Conservation (phyloP, 345 rosid species). For the Eucalyptus leucophloia region DNA sequence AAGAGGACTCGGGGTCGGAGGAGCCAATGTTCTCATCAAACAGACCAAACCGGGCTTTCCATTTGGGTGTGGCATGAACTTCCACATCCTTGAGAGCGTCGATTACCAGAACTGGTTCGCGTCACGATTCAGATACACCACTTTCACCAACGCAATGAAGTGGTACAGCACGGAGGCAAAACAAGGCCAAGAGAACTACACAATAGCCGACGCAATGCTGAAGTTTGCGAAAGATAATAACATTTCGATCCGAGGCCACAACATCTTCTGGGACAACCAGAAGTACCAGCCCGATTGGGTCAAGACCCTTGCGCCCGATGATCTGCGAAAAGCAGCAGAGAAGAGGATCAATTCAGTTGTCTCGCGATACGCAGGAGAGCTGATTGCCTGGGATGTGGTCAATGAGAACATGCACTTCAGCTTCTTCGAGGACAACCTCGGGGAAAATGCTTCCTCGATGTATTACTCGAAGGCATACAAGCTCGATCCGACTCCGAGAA, state of each 20-base stretch:
- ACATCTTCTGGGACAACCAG: conserved; percentile 63
- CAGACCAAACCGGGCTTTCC: conserved; percentile 40
- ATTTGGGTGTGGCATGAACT: conserved; percentile 69
- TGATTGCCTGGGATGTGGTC: conserved; percentile 80
- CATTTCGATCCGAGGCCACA: conserved; percentile 66
- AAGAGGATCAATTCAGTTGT: conserved; percentile 49
- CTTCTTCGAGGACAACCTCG: conserved; percentile 66
- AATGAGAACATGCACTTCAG: conserved; percentile 76
- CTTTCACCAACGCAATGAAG: conserved; percentile 82
- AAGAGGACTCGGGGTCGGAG: conserved; percentile 24
- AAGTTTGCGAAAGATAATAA: conserved; percentile 21
- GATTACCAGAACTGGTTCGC: conserved; percentile 64
- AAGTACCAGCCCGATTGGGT: conserved; percentile 64
- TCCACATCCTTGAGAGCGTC: conserved; percentile 30
- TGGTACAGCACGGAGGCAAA: conserved; percentile 64
- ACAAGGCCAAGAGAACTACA: conserved; percentile 55
- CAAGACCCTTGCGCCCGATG: conserved; percentile 9
- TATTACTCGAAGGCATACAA: conserved; percentile 21
- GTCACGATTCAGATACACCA: conserved; percentile 49
- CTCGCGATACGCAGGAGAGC: conserved; percentile 45
- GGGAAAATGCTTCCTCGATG: conserved; percentile 33
- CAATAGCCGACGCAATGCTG: conserved; percentile 54
- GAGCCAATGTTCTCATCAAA: conserved; percentile 27
- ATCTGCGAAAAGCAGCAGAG: conserved; percentile 25
- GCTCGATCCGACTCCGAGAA: conserved; percentile 34